These are phyloP conservation scores for Henckelia pumila DNA, from an alignment of 257 asterid species.

Conservation along the genomic window DNA sequence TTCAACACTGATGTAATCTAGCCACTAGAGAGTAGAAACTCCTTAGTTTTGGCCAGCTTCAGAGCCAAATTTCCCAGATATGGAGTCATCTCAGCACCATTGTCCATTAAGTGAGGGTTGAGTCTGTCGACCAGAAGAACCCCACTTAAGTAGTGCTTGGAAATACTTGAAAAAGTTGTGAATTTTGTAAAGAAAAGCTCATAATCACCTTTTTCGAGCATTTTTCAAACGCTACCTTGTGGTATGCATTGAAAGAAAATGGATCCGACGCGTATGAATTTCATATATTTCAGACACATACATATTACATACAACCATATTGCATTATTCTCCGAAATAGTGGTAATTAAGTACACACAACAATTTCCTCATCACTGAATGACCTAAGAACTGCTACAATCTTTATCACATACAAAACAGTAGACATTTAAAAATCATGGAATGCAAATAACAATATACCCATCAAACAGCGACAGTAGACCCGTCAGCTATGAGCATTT, in stretches of 20 bases:
- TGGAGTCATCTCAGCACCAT: too few species aligned
- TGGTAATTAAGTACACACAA: constrained; percentile 16
- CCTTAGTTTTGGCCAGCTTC: too few species aligned
- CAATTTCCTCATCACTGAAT: constrained; percentile 18
- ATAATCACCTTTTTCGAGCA: too few species aligned
- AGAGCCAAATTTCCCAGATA: too few species aligned
- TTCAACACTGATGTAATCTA: too few species aligned
- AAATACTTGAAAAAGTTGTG: too few species aligned
- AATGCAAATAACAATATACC: constrained; percentile 20
- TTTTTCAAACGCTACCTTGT: too few species aligned
- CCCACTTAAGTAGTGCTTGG: too few species aligned
- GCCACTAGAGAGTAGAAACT: too few species aligned
- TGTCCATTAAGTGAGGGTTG: too few species aligned
- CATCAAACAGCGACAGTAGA: constrained; percentile 20
- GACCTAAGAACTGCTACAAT: constrained; percentile 3
- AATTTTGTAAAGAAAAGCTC: too few species aligned
- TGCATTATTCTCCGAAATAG: constrained; percentile 1
- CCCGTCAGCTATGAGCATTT: background rate
- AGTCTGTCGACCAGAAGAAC: too few species aligned
- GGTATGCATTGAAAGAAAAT: background rate
- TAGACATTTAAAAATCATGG: constrained; percentile 3
- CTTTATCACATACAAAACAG: constrained; percentile 15
- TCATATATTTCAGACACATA: background rate
- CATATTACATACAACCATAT: background rate
- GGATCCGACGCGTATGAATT: background rate